Conservation (phyloP, 2,329 filamentous ascomycete genomes). For the Nemania diffusa region DNA sequence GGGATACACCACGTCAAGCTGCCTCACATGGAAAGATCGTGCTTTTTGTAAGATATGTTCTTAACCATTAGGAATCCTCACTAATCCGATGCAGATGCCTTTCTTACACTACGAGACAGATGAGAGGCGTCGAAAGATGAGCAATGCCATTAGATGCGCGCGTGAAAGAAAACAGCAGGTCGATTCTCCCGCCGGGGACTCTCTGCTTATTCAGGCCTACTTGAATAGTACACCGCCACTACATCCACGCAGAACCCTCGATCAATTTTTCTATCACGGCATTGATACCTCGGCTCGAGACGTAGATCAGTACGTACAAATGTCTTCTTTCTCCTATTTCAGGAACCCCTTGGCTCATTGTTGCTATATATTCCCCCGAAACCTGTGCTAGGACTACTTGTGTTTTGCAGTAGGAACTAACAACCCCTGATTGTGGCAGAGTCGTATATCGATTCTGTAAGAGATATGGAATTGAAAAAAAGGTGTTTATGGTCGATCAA, state of each 20-base stretch:
- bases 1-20: conserved; percentile 47
- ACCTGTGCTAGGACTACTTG: background rate
- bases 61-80: background rate
- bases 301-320: conserved; percentile 60
- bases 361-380: no score
- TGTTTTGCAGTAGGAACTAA: background rate
- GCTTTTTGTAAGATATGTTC: conserved; percentile 50
- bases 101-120: conserved; percentile 74
- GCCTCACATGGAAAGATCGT: conserved; percentile 50
- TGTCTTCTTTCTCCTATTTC: background rate
- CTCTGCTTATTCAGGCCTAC: conserved; percentile 61
- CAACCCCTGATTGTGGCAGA: conserved; percentile 11
- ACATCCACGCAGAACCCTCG: conserved; percentile 70
- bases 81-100: conserved; percentile 62
- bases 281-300: conserved; percentile 70
- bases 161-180: conserved; percentile 48
- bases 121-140: conserved; percentile 64
- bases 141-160: conserved; percentile 57
- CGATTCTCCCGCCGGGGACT: conserved; percentile 51
- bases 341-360: background rate
- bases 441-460: conserved; percentile 69
- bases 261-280: conserved; percentile 74
- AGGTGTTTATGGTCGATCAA: conserved; percentile 76
- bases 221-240: conserved; percentile 58
- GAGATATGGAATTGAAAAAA: conserved; percentile 56